Base-by-base conservation (phyloP, 2,329 filamentous ascomycete genomes). In the Cladophialophora immunda region DNA sequence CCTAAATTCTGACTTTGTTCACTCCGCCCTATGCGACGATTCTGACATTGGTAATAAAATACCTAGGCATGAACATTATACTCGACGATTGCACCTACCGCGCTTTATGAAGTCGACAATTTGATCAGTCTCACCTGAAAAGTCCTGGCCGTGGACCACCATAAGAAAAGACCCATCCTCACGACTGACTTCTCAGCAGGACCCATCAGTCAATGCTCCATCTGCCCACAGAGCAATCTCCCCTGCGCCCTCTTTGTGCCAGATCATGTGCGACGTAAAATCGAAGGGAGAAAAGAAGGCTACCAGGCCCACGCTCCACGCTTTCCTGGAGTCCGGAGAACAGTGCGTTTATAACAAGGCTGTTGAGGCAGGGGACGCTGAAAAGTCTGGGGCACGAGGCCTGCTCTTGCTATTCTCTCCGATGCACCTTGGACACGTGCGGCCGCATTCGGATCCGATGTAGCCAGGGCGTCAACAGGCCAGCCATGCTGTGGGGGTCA, bases 261-360 rank as follows among this genome's bases (percentile, higher is more conserved):
- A n/a, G 38, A 41, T 41, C 45, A 25, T 25, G 45, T 25, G 45
- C 9, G 9, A 4, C 9, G 45, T 11, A 4, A 25, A 50, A 25
- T 50, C 19, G 6, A 22, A 22, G 45, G 22, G 19, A 7, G n/a
- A 19, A 50, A 25, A 50, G 19, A 50, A 25, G 45, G 38, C 38
- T 45, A 15, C 17, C 38, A 41, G 25, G 19, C 7, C 45, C 8
- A 25, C 17, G 22, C 45, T 25, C n/a, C 19, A 50, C 9, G 45
- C 3, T 50, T 50, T 50, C 4, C 19, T 50, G 19, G 45, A 22
- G 1, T 50, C 45, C 45, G 45, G 45, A 50, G 45, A 27, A 50
- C 45, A 50, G 45, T 50, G 45, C 45, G 45, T 50, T 50, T 50
- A 50, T 50, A 50, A 50, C 45, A 25, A 50, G 45, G 45, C 45